Evolutionary conservation across 2,329 filamentous ascomycete genomes (phyloP).

Genomic region (Cordyceps sp.): DNA sequence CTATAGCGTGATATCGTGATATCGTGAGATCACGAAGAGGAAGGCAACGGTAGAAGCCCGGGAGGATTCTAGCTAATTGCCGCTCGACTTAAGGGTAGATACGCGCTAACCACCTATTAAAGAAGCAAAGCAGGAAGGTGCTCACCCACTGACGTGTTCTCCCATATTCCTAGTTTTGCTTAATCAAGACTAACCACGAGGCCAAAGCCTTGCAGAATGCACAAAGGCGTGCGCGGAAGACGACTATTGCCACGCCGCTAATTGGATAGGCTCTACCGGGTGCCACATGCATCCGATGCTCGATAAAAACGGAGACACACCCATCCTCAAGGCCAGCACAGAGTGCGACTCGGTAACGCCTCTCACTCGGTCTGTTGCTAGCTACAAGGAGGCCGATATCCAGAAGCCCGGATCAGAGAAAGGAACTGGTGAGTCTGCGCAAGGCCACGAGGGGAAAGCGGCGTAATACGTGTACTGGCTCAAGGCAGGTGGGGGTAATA

Average conservation of each 20-base stretch:
- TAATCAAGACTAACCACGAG: background rate
- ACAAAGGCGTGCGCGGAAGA: constrained; percentile 2
- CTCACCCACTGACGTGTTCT: too few species aligned
- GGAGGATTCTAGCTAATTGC: too few species aligned
- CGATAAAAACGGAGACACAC: background rate
- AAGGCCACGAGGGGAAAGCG: too few species aligned
- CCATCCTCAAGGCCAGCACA: background rate
- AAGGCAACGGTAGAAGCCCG: too few species aligned
- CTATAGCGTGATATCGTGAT: too few species aligned
- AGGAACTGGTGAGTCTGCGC: constrained; percentile 1
- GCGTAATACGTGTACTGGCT: too few species aligned
- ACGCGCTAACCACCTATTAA: too few species aligned
- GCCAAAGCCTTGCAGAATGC: constrained; percentile 3
- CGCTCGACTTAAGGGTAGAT: too few species aligned
- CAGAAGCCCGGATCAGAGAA: background rate
- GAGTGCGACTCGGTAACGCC: background rate
- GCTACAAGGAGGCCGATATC: background rate
- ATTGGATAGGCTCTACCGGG: constrained; percentile 2
- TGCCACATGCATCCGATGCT: background rate
- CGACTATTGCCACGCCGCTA: constrained; percentile 1
- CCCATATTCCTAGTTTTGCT: too few species aligned
- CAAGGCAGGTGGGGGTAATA: too few species aligned
- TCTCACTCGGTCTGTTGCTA: background rate
- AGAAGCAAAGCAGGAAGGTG: too few species aligned
- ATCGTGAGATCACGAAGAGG: too few species aligned